Base-by-base conservation (phyloP, 1,284 basidiomycete species). In the Farysia itapuensis region DNA sequence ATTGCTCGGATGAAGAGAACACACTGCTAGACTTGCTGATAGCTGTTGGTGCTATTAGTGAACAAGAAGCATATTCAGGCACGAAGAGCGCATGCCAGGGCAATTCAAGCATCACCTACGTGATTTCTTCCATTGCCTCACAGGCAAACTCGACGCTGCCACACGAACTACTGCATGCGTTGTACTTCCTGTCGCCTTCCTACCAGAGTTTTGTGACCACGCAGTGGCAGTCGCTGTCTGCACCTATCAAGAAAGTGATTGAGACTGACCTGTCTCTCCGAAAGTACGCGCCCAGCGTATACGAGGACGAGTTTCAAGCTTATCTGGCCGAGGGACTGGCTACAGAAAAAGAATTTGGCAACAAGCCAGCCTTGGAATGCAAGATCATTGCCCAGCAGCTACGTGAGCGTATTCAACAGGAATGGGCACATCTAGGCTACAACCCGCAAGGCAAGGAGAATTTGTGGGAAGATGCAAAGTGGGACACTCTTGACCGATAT, bases 161-260 rank as follows among this genome's bases (percentile, higher is more conserved):
- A 21, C 72, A 74, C 43, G 72, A 74, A 39, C 57, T 61, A 2
- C 39, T 72, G 15, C 72, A 74, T 33, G 68, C 68, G 23, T 53
- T 74, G 18, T 74, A 69, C 53, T 64, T 66, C 39, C 57, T 69
- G 20, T 71, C 68, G 6, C 30, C 51, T 2, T 4, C 45, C 2
- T 74, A 72, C 50, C 58, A 63, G 3, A 14, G 37, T 12, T 31
- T 63, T 11, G 56, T 70, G 13, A 24, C 42, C 14, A 20, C 23
- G 5, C 47, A 45, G 26, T 74, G 53, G 39, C 39, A 39, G 2
- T 35, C 41, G 11, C 48, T 73, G 19, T 46, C 64, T 4, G n/a
- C 37, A 2, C 40, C 58, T 9, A 43, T 43, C n/a, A 42, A 35
- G 14, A 54, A 45, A 22, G 63, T 64, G 18, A 64, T 74, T 20